phyloP scores from a whole-genome alignment of 768 basidiomycete species.

The Tulasnella sp. region DNA sequence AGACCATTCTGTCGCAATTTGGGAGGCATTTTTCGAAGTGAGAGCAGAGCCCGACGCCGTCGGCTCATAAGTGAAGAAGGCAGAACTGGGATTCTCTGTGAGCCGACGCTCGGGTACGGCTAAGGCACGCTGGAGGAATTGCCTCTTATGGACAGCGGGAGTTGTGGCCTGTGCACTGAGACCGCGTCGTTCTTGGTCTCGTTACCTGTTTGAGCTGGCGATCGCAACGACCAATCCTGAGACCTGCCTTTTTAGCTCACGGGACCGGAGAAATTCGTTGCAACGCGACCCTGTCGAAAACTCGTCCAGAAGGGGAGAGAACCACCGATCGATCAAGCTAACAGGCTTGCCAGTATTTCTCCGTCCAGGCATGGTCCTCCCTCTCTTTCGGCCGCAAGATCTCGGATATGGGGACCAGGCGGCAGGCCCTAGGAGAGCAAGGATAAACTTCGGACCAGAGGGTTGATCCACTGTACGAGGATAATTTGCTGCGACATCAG shows the following conservation, averaged over 20 bases:
- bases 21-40: not conserved
- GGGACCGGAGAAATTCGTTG: not conserved
- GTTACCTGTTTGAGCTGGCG: not conserved
- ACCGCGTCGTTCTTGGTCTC: not conserved
- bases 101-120: not conserved
- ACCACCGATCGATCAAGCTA: not conserved
- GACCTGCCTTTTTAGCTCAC: not conserved
- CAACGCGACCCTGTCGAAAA: not conserved
- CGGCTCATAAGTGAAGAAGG: constrained; percentile 4
- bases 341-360: not conserved
- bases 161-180: not conserved
- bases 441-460: not conserved
- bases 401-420: no score
- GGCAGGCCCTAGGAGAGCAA: not conserved
- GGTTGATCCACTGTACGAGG: not conserved
- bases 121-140: not conserved
- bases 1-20: constrained; percentile 6
- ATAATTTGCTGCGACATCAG: not conserved
- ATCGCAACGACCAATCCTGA: not conserved
- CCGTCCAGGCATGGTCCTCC: not conserved
- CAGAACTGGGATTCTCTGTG: not conserved
- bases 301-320: constrained; percentile 9
- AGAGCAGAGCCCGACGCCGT: not conserved
- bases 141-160: not conserved
- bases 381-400: not conserved